A percentile compares a stretch with the other conserved stretches of the same genome.
phyloP scores from a whole-genome alignment of 805 yeast genomes.

The Yamadazyma phyllophila region DNA sequence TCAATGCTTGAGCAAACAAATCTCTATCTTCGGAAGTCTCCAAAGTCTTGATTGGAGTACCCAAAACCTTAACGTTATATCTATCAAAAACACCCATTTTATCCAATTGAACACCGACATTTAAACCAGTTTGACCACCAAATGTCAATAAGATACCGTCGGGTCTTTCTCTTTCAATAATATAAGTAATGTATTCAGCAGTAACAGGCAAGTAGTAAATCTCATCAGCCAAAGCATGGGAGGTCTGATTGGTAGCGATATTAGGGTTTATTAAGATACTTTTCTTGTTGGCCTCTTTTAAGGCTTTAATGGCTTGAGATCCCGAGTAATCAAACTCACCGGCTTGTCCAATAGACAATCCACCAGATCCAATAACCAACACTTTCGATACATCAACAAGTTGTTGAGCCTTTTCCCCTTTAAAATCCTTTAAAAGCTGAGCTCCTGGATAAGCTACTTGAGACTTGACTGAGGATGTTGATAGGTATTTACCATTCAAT shows the following conservation, averaged over 20 bases:
- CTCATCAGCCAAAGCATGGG: slow-evolving; percentile 96
- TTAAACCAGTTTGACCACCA: slow-evolving; percentile 98
- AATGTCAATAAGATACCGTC: slow-evolving; percentile 96
- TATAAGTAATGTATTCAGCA: slow-evolving; percentile 94
- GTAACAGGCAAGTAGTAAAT: slow-evolving; percentile 98
- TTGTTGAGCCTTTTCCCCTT: slow-evolving; percentile 53
- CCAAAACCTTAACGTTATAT: slow-evolving; percentile 90
- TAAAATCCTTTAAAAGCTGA: slow-evolving; percentile 53
- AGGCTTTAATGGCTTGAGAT: slow-evolving; percentile 97
- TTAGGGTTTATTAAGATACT: slow-evolving; percentile 94
- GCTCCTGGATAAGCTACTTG: slow-evolving; percentile 55
- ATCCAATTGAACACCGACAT: slow-evolving; percentile 91
- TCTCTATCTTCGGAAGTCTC: slow-evolving; percentile 99
- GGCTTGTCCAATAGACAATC: slow-evolving; percentile 97
- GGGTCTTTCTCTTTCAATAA: slow-evolving; percentile 91
- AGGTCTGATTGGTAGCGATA: slow-evolving; percentile 97
- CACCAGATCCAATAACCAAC: slow-evolving; percentile 95
- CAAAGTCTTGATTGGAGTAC: slow-evolving; percentile 94
- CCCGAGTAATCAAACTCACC: slow-evolving; percentile 99
- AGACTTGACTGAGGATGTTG: neutral
- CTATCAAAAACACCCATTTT: slow-evolving; percentile 91
- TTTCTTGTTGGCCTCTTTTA: slow-evolving; percentile 88
- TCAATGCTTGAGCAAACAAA: slow-evolving; percentile 90
- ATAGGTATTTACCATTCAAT: neutral
- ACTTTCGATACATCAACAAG: slow-evolving; percentile 86